Conservation (phyloP, 2,329 filamentous ascomycete species). For the Epichloe coenophiala region DNA sequence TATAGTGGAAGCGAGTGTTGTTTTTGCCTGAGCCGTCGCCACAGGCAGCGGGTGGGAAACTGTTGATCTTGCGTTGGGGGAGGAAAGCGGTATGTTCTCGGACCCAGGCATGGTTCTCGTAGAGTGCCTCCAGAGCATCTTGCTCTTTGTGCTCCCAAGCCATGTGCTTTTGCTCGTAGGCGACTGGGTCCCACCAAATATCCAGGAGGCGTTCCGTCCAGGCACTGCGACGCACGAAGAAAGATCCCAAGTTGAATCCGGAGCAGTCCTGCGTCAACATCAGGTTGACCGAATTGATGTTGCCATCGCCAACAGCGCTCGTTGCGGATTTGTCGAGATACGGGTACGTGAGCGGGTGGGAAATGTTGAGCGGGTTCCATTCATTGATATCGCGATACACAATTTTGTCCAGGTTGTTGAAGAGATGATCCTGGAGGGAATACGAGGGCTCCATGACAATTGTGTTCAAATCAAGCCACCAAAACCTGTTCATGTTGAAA, state of each 20-base stretch:
- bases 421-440: constrained; percentile 82
- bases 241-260: constrained; percentile 93
- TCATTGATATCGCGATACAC: constrained; percentile 92
- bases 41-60: constrained; percentile 84
- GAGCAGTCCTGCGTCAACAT: constrained; percentile 86
- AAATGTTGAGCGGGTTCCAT: constrained; percentile 90
- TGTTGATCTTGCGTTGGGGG: constrained; percentile 80
- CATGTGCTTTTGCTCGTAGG: constrained; percentile 98
- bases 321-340: constrained; percentile 66
- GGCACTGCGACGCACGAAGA: constrained; percentile 72
- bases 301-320: constrained; percentile 65
- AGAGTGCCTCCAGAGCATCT: constrained; percentile 85
- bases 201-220: constrained; percentile 91
- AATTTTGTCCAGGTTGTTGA: constrained; percentile 59
- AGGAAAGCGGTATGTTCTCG: constrained; percentile 80
- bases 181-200: constrained; percentile 96
- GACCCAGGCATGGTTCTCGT: constrained; percentile 84
- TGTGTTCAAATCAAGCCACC: constrained; percentile 97
- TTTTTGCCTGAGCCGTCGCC: constrained; percentile 51
- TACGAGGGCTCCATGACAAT: constrained; percentile 94
- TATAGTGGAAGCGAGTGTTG: constrained; percentile 72
- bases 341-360: constrained; percentile 59
- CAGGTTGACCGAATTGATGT: constrained; percentile 68
- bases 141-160: constrained; percentile 99
- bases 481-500: constrained; percentile 60